Evolutionary conservation across 176 grass and related monocot species (phyloP), one percentile per base, ranked within the genome.

Genomic region (Phragmites australis): DNA sequence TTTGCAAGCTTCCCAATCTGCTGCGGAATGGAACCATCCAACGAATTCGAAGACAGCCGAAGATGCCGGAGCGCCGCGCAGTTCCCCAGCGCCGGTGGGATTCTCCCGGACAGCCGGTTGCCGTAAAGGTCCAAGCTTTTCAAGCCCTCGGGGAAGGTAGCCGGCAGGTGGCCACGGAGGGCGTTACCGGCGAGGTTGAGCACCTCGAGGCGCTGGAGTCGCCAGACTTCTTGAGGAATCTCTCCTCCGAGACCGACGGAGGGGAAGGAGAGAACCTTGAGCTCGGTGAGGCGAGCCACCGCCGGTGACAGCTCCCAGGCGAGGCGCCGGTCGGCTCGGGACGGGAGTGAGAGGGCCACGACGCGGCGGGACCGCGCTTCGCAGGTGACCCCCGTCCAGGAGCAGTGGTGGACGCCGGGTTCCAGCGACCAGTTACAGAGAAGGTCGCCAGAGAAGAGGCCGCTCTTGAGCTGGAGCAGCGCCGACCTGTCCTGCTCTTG

Each of bases 141-240:
- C 56, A 97, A 59, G 62, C 81, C 70, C 21, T 73, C 52, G 12
- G 94, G 86, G 56, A 93, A 89, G 45, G 79, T 55, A 53, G 51
- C 73, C 74, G 94, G 94, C 44, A 97, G 83, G 49, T 67, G 58
- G 48, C 94, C 91, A 13, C 53, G 86, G 48, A 97, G 75, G 42
- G 73, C 85, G 79, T 89, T 97, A 19, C 89, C 91, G 27, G 88
- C 80, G 39, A 97, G 91, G 90, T 93, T 79, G 76, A 97, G 70
- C 37, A 80, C 44, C 80, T 91, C 70, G 31, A 93, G 88, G 29
- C 48, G 88, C 83, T 60, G 81, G 62, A 97, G 78, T 30, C 70
- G 57, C 91, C 87, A 97, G 26, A 93, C 30, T 47, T 81, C 87
- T 15, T 31, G 51, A 23, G 91, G 94, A 34, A 97, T 81, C 74